phyloP scores from a whole-genome alignment of 345 rosid genomes.

The Corchorus capsularis region DNA sequence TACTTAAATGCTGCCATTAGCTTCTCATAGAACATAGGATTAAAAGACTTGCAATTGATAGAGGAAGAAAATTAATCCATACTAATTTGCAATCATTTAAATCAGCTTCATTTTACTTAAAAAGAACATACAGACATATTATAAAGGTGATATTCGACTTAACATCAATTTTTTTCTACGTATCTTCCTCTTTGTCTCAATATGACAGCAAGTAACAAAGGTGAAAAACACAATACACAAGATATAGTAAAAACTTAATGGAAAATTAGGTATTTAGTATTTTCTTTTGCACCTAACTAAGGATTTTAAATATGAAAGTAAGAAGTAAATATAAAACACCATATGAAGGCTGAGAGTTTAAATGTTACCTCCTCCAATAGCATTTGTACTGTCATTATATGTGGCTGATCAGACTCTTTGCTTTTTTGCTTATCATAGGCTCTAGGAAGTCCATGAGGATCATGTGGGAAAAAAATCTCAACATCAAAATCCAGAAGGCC shows the following conservation, averaged over 20 bases:
- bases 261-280: neutral
- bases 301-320: conserved; percentile 1
- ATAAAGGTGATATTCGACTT: neutral
- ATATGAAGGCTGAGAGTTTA: neutral
- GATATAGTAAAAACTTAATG: neutral
- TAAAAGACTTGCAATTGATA: neutral
- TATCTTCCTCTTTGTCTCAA: neutral
- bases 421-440: conserved; percentile 64
- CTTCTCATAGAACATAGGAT: conserved; percentile 3
- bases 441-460: conserved; percentile 53
- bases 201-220: neutral
- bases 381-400: conserved; percentile 52
- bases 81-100: neutral
- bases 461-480: conserved; percentile 61
- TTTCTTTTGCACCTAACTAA: neutral
- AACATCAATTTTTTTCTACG: neutral
- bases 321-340: neutral
- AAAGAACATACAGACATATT: neutral
- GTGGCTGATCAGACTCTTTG: conserved; percentile 56
- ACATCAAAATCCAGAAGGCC: conserved; percentile 60
- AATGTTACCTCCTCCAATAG: conserved; percentile 46
- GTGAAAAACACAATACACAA: neutral
- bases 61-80: neutral
- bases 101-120: neutral
- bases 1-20: conserved; percentile 5